A percentile compares a stretch with the other conserved stretches of the same genome.
Evolutionary conservation across 2,329 filamentous ascomycete genomes (phyloP).

Genomic region (Hirsutella rhossiliensis): DNA sequence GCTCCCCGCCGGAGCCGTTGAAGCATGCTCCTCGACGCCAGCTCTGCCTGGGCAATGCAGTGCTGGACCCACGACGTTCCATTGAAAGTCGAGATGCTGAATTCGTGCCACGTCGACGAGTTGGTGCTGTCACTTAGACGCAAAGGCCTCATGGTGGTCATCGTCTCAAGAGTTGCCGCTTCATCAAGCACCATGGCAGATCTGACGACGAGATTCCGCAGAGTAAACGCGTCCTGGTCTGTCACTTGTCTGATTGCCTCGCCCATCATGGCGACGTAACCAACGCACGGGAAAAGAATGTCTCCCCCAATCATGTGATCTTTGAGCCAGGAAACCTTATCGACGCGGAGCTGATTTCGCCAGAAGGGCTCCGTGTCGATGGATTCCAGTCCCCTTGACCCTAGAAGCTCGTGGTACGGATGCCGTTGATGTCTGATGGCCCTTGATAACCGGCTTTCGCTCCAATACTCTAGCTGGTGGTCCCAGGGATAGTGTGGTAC

Average conservation of each 20-base stretch:
- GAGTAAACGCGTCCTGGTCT: conserved; percentile 1
- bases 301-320: conserved; percentile 28
- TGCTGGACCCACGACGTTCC: conserved; percentile 5
- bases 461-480: conserved; percentile 8
- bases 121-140: conserved; percentile 3
- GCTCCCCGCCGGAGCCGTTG: neutral
- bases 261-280: conserved; percentile 28
- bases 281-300: conserved; percentile 29
- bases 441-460: conserved; percentile 11
- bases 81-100: conserved; percentile 7
- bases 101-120: conserved; percentile 6
- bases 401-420: conserved; percentile 16
- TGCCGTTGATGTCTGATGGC: conserved; percentile 11
- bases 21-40: neutral
- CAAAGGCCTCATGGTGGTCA: conserved; percentile 4
- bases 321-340: conserved; percentile 29
- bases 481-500: conserved; percentile 16
- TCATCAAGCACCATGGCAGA: conserved; percentile 4
- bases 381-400: conserved; percentile 14
- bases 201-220: conserved; percentile 5
- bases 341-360: conserved; percentile 24
- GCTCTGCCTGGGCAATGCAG: conserved; percentile 6
- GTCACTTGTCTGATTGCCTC: conserved; percentile 21
- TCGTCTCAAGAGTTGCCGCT: conserved; percentile 4
- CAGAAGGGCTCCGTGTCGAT: conserved; percentile 21